These are phyloP conservation scores for Leccinum pellstonianum DNA, from an alignment of 768 basidiomycete species.

Conservation along the genomic window DNA sequence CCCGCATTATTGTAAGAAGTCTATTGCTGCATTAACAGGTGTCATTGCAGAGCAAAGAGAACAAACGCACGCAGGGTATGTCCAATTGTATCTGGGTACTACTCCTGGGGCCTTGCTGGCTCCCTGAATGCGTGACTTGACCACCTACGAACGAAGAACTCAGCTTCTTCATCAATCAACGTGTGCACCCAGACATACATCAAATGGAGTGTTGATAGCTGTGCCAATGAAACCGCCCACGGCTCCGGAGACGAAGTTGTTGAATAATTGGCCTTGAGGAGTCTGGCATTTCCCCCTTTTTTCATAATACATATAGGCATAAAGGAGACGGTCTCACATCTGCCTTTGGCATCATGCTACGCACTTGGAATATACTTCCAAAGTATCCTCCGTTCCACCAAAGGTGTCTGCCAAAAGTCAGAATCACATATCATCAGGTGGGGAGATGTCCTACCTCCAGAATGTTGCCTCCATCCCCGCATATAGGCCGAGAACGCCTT, in stretches of 20 bases:
- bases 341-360: slow-evolving; percentile 76
- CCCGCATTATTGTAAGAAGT: slow-evolving; percentile 73
- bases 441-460: slow-evolving; percentile 66
- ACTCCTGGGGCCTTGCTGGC: slow-evolving; percentile 62
- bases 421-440: neutral
- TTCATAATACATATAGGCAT: neutral
- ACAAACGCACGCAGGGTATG: slow-evolving; percentile 70
- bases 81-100: slow-evolving; percentile 91
- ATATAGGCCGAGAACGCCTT: slow-evolving; percentile 85
- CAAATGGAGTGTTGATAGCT: slow-evolving; percentile 84
- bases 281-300: slow-evolving; percentile 40
- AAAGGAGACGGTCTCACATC: slow-evolving; percentile 49
- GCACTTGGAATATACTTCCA: slow-evolving; percentile 85
- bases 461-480: slow-evolving; percentile 97
- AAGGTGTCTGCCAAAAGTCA: slow-evolving; percentile 52
- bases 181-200: slow-evolving; percentile 34
- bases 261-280: slow-evolving; percentile 67
- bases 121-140: slow-evolving; percentile 95
- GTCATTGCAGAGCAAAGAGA: neutral
- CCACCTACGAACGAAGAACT: slow-evolving; percentile 54
- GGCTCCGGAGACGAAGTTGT: slow-evolving; percentile 90
- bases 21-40: slow-evolving; percentile 26
- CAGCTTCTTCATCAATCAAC: neutral
- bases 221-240: slow-evolving; percentile 92
- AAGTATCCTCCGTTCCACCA: slow-evolving; percentile 98